These are phyloP conservation scores for Ceratocystiopsis minuta DNA, from an alignment of 2,329 filamentous ascomycete genomes.

Conservation along the genomic window DNA sequence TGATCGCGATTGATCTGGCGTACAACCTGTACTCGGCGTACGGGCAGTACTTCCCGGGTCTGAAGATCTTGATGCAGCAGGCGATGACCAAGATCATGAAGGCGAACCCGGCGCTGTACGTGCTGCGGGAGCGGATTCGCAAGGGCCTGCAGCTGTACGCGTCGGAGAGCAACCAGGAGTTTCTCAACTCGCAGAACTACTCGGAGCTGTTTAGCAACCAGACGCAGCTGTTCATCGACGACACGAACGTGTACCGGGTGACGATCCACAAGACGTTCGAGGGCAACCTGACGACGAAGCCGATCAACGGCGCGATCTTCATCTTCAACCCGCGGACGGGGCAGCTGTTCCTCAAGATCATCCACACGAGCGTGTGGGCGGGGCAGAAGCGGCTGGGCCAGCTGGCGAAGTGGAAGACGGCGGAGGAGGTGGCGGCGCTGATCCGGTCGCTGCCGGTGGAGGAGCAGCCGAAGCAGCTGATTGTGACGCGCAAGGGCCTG, in stretches of 20 bases:
- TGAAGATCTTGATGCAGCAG: constrained; percentile 90
- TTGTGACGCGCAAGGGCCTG: constrained; percentile 92
- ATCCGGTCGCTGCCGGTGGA: constrained; percentile 92
- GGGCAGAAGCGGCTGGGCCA: constrained; percentile 98
- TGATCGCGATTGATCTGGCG: constrained; percentile 93
- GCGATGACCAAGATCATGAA: constrained; percentile 99
- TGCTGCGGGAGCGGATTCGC: constrained; percentile 89
- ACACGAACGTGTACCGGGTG: constrained; percentile 97
- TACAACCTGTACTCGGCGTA: constrained; percentile 98
- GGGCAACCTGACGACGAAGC: constrained; percentile 96
- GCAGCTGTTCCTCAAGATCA: constrained; percentile 96
- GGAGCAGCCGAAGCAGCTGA: constrained; percentile 96
- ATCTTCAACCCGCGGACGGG: constrained; percentile 99
- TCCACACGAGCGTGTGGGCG: constrained; percentile 97
- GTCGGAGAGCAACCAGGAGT: constrained; percentile 97
- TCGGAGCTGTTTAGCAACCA: constrained; percentile 98
- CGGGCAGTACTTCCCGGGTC: constrained; percentile 93
- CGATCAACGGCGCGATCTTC: constrained; percentile 98
- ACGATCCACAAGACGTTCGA: constrained; percentile 99
- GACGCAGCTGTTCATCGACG: constrained; percentile 96
- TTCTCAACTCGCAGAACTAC: constrained; percentile 98
- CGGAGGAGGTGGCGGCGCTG: constrained; percentile 94
- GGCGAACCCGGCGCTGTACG: constrained; percentile 90
- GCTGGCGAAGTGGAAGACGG: constrained; percentile 97
- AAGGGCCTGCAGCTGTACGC: constrained; percentile 97